phyloP scores from a whole-genome alignment of 1,284 basidiomycete species.

The Mrakiaceae sp. region DNA sequence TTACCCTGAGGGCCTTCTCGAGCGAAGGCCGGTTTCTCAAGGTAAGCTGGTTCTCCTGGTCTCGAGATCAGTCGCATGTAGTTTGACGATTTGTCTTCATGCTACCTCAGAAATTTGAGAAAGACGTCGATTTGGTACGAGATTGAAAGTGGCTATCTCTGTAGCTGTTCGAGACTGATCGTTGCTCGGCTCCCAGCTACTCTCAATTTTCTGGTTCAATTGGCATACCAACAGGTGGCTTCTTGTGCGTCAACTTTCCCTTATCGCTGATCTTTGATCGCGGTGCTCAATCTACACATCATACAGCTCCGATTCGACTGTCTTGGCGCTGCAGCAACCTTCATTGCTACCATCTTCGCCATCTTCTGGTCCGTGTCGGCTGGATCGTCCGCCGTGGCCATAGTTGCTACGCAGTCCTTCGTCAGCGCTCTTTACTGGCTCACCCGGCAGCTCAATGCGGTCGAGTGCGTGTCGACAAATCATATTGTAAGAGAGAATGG shows the following conservation, averaged over 20 bases:
- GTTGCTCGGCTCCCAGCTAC: slow-evolving; percentile 21
- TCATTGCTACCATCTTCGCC: slow-evolving; percentile 63
- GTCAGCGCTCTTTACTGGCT: slow-evolving; percentile 33
- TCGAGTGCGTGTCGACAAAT: slow-evolving; percentile 22
- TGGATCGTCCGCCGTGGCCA: slow-evolving; percentile 73
- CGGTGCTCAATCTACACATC: not conserved
- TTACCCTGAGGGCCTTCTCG: slow-evolving; percentile 80
- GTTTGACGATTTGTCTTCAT: not conserved
- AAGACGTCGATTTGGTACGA: slow-evolving; percentile 50
- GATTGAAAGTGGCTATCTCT: too few species aligned
- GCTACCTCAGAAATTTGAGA: slow-evolving; percentile 38
- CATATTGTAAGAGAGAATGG: too few species aligned
- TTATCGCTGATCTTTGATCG: not conserved
- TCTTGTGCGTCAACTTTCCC: slow-evolving; percentile 11
- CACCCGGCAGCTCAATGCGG: slow-evolving; percentile 33
- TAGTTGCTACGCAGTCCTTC: slow-evolving; percentile 48
- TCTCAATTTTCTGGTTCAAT: slow-evolving; percentile 36
- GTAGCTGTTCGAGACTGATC: too few species aligned
- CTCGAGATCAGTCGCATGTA: slow-evolving; percentile 13
- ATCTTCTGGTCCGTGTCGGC: slow-evolving; percentile 56
- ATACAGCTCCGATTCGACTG: slow-evolving; percentile 57
- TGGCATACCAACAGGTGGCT: slow-evolving; percentile 31
- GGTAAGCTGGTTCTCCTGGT: slow-evolving; percentile 33
- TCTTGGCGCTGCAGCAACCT: slow-evolving; percentile 65
- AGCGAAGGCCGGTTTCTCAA: slow-evolving; percentile 67